Percentiles rank a stretch among this genome's conserved stretches.
Evolutionary conservation across 306 rosid species (phyloP).

Genomic region (Sechiopsis laciniata): DNA sequence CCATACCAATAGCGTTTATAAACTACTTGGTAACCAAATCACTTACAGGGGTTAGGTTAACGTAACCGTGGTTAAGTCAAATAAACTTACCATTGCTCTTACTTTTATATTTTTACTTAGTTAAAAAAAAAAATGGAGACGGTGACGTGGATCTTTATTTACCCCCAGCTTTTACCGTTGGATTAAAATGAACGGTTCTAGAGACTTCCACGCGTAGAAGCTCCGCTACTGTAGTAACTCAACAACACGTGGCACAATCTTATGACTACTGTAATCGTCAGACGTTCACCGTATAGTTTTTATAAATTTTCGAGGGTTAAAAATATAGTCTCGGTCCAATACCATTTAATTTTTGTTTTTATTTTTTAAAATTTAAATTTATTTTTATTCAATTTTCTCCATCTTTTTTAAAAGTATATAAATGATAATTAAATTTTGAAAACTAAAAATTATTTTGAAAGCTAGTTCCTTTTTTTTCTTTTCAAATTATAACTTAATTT

Average conservation of each 20-base stretch:
- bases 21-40: constrained; percentile 11
- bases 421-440: too few relatives aligned
- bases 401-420: too few relatives aligned
- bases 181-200: constrained; percentile 15
- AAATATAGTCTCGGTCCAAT: too few relatives aligned
- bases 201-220: constrained; percentile 1
- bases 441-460: too few relatives aligned
- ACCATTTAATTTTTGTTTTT: too few relatives aligned
- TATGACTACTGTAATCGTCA: not conserved
- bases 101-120: constrained; percentile 4
- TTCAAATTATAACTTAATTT: too few relatives aligned
- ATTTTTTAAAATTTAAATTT: too few relatives aligned
- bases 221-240: not conserved
- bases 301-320: too few relatives aligned
- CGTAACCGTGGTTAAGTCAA: not conserved
- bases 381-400: too few relatives aligned
- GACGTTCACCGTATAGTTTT: not conserved
- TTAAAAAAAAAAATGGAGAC: constrained; percentile 5
- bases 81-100: not conserved
- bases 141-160: not conserved
- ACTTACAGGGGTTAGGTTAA: constrained; percentile 1
- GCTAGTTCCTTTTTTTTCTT: too few relatives aligned
- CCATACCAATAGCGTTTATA: constrained; percentile 14
- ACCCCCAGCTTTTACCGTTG: not conserved
- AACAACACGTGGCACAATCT: not conserved